Conservation (phyloP, 23 red algal genomes). For the Gracilaria caudata region DNA sequence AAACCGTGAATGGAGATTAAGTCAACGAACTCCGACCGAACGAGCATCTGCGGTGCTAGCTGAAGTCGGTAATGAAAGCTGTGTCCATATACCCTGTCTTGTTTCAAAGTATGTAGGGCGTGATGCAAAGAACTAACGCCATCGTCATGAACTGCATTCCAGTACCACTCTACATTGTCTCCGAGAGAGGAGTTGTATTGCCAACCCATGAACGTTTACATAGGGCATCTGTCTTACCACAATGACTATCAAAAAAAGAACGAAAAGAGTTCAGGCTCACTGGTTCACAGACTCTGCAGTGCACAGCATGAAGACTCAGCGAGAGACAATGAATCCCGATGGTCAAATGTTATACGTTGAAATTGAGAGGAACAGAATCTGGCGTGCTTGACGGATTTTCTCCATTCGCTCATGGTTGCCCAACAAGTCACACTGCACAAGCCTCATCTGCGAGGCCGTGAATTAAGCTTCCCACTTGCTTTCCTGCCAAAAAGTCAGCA, state of each 20-base stretch:
- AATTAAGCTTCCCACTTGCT: conserved; percentile 42
- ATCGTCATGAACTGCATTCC: too few species aligned
- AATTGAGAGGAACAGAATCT: not conserved
- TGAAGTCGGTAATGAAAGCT: too few species aligned
- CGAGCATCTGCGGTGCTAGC: too few species aligned
- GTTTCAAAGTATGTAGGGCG: too few species aligned
- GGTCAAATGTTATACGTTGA: not conserved
- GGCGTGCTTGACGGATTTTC: not conserved
- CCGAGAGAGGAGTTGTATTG: not conserved
- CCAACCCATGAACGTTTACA: not conserved
- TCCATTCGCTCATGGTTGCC: not conserved
- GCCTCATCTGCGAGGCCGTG: conserved; percentile 9
- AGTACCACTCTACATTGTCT: too few species aligned
- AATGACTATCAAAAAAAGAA: not conserved
- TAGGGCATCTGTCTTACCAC: not conserved
- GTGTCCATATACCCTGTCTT: too few species aligned
- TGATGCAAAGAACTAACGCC: too few species aligned
- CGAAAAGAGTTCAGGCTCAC: not conserved
- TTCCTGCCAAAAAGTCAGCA: conserved; percentile 37
- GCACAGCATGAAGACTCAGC: not conserved
- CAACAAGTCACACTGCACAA: not conserved
- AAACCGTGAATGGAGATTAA: too few species aligned
- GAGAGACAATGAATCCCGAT: not conserved
- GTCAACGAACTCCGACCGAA: too few species aligned
- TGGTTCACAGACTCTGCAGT: too few species aligned